Percentiles rank a stretch among this genome's conserved stretches.
Evolutionary conservation across 345 rosid species (phyloP).

Genomic region (Lepidium africanum): DNA sequence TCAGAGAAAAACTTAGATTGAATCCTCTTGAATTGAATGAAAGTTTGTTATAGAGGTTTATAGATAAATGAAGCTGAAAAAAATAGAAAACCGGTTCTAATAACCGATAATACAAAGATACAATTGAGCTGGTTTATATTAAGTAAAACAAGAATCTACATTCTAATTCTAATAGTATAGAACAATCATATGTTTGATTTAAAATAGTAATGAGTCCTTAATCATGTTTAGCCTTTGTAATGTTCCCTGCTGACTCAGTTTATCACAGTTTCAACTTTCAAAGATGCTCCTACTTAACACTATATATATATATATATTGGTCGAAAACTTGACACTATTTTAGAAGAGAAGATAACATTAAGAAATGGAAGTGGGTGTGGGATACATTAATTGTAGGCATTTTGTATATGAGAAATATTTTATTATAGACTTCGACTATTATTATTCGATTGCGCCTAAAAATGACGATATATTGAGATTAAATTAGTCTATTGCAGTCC

Average conservation of each 20-base stretch:
- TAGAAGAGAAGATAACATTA: not conserved
- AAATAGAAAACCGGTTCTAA: too few species aligned
- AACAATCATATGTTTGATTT: not conserved
- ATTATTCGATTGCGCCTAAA: not conserved
- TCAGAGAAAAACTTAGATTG: too few species aligned
- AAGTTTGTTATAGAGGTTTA: too few species aligned
- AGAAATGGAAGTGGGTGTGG: not conserved
- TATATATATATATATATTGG: too few species aligned
- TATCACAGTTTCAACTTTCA: not conserved
- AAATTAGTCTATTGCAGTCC: not conserved
- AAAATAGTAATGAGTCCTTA: not conserved
- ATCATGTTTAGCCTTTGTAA: not conserved
- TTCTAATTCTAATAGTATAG: too few species aligned
- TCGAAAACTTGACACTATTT: not conserved
- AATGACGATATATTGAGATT: not conserved
- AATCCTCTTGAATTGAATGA: too few species aligned
- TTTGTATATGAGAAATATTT: not conserved
- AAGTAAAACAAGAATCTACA: too few species aligned
- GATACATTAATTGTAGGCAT: not conserved
- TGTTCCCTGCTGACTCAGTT: constrained; percentile 4
- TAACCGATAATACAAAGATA: too few species aligned
- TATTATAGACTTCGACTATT: not conserved
- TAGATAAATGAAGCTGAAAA: too few species aligned
- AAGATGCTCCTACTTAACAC: constrained; percentile 1
- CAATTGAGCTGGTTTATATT: too few species aligned